Conservation (phyloP, 1,284 basidiomycete species). For the Termitomyces sp. region DNA sequence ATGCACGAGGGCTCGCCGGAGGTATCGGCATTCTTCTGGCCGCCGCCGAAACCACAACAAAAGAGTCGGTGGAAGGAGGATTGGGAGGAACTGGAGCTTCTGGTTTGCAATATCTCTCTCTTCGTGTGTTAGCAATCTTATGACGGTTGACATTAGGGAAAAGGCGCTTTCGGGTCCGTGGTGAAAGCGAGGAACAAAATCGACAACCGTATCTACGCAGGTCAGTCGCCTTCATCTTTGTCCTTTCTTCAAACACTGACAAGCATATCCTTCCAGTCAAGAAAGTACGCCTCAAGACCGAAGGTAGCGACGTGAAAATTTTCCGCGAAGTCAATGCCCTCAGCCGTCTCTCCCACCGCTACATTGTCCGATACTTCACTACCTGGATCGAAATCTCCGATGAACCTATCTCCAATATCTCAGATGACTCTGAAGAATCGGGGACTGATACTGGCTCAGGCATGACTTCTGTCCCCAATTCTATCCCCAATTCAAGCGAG, state of each 20-base stretch:
- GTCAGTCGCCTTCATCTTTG: constrained; percentile 29
- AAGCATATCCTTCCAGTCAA: constrained; percentile 52
- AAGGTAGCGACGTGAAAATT: constrained; percentile 82
- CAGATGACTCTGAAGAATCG: constrained; percentile 39
- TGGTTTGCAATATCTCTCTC: constrained; percentile 37
- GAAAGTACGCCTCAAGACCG: constrained; percentile 80
- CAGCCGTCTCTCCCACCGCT: constrained; percentile 82
- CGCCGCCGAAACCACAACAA: constrained; percentile 39
- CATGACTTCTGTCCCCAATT: constrained; percentile 50
- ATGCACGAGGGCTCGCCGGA: constrained; percentile 22
- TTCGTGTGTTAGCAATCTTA: not conserved
- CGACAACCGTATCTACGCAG: constrained; percentile 68
- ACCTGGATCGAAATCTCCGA: constrained; percentile 73
- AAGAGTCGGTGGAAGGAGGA: constrained; percentile 79
- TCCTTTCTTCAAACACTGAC: not conserved
- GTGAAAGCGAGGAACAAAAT: constrained; percentile 90
- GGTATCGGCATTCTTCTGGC: constrained; percentile 37
- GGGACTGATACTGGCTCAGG: constrained; percentile 37
- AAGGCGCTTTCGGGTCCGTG: constrained; percentile 90
- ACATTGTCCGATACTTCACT: constrained; percentile 88
- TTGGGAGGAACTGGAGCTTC: constrained; percentile 75
- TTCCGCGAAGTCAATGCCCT: constrained; percentile 90
- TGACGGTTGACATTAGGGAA: constrained; percentile 51
- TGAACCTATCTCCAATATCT: constrained; percentile 39
- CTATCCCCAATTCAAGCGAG: constrained; percentile 35